phyloP scores from a whole-genome alignment of 1,139 yeast genomes.

The Zhuliangozyma blackwelliae region DNA sequence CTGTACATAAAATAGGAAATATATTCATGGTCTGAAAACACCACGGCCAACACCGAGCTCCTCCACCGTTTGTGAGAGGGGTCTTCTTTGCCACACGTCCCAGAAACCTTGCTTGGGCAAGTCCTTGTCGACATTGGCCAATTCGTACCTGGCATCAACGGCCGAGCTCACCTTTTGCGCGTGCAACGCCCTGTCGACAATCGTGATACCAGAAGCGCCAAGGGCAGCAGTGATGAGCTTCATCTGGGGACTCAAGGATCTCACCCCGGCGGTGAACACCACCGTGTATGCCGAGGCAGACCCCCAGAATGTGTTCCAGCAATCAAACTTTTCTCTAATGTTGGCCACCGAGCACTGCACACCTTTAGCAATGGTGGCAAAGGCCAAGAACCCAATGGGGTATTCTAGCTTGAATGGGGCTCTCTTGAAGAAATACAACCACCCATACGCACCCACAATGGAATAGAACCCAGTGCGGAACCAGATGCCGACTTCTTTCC shows the following conservation, averaged over 20 bases:
- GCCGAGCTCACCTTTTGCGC: constrained; percentile 42
- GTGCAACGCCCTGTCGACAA: constrained; percentile 39
- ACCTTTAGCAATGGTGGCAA: constrained; percentile 37
- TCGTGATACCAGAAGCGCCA: constrained; percentile 39
- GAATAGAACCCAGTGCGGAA: constrained; percentile 41
- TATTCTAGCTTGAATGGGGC: constrained; percentile 41
- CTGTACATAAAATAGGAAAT: too few relatives aligned
- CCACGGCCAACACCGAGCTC: constrained; percentile 71
- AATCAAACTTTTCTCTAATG: constrained; percentile 47
- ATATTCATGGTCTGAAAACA: constrained; percentile 29
- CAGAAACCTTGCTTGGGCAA: constrained; percentile 64
- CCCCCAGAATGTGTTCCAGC: constrained; percentile 48
- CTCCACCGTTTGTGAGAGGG: constrained; percentile 73
- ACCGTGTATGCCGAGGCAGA: constrained; percentile 42
- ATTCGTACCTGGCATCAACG: constrained; percentile 33
- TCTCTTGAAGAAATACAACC: constrained; percentile 47
- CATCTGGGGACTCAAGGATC: constrained; percentile 39
- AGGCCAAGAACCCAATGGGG: constrained; percentile 33
- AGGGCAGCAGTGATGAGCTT: constrained; percentile 39
- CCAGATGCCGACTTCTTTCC: constrained; percentile 35
- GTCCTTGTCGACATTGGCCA: constrained; percentile 34
- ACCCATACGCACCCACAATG: constrained; percentile 46
- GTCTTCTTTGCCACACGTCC: constrained; percentile 81
- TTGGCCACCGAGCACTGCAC: constrained; percentile 33
- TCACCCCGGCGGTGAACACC: constrained; percentile 39